These are phyloP conservation scores for Phalaenopsis aphrodite DNA, from an alignment of 106 monocot species.

Conservation along the genomic window DNA sequence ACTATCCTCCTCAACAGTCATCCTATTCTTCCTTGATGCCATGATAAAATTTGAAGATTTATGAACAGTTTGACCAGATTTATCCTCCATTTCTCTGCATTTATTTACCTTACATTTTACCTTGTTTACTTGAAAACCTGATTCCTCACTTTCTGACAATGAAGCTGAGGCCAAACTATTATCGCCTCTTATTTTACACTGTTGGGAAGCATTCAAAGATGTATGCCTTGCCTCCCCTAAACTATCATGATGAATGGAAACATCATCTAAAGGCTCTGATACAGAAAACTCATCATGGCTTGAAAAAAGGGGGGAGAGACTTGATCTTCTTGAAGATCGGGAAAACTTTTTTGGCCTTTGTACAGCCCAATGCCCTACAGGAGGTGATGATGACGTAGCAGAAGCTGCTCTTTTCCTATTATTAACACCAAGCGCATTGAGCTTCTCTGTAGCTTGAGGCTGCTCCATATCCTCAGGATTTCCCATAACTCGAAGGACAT, in stretches of 20 bases:
- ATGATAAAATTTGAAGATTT: conserved; percentile 24
- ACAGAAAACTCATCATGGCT: conserved; percentile 23
- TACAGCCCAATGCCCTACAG: conserved; percentile 50
- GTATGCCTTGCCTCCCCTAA: conserved; percentile 7
- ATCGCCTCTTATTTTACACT: conserved; percentile 28
- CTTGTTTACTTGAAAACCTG: conserved; percentile 38
- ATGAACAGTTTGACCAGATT: conserved; percentile 18
- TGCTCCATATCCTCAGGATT: conserved; percentile 49
- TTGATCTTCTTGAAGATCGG: conserved; percentile 63
- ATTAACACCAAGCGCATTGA: conserved; percentile 13
- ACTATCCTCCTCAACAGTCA: conserved; percentile 36
- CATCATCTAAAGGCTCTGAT: conserved; percentile 23
- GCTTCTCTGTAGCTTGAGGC: conserved; percentile 13
- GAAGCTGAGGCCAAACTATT: conserved; percentile 9
- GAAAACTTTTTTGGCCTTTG: conserved; percentile 48
- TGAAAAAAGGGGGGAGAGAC: conserved; percentile 33
- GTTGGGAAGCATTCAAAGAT: conserved; percentile 26
- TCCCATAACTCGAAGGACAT: conserved; percentile 13
- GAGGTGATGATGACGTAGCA: conserved; percentile 35
- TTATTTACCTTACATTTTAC: conserved; percentile 36
- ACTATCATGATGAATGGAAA: conserved; percentile 17
- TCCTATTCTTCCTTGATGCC: conserved; percentile 27
- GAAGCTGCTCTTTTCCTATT: conserved; percentile 43
- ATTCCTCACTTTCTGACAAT: conserved; percentile 47
- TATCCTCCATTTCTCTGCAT: conserved; percentile 36